Conservation (phyloP, 169 alveolate species). For the Besnoitia besnoiti region DNA sequence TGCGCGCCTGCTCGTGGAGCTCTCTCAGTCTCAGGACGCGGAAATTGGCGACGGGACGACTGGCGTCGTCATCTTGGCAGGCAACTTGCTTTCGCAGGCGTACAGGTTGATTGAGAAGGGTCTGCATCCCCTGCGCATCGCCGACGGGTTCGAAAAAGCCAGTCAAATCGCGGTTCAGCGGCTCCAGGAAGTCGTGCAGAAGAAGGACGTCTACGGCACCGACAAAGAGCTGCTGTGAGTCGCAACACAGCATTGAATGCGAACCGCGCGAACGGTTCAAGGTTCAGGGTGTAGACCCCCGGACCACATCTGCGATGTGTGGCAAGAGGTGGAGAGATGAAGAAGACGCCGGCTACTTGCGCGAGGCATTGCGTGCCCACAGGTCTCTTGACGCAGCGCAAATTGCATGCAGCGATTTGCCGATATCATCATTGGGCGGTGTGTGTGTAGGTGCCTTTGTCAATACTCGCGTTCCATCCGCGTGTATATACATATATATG, state of each 20-base stretch:
- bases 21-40: slow-evolving; percentile 97
- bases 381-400: no score
- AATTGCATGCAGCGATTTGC: no score
- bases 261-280: no score
- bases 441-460: no score
- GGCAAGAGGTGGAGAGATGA: no score
- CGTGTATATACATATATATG: no score
- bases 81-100: slow-evolving; percentile 94
- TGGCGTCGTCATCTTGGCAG: slow-evolving; percentile 99
- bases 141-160: slow-evolving; percentile 98
- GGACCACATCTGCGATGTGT: no score
- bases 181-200: slow-evolving; percentile 90
- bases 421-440: no score
- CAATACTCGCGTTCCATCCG: no score
- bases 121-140: slow-evolving; percentile 97
- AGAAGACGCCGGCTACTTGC: no score
- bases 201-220: slow-evolving; percentile 79
- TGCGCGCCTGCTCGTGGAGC: slow-evolving; percentile 98
- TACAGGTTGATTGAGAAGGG: slow-evolving; percentile 94
- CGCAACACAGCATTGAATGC: not conserved
- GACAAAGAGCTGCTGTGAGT: slow-evolving; percentile 77
- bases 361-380: no score
- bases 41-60: slow-evolving; percentile 99
- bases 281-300: no score
- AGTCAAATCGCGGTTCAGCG: slow-evolving; percentile 93